Base-by-base conservation (phyloP, 1,139 yeast genomes). In the Candida sp. region DNA sequence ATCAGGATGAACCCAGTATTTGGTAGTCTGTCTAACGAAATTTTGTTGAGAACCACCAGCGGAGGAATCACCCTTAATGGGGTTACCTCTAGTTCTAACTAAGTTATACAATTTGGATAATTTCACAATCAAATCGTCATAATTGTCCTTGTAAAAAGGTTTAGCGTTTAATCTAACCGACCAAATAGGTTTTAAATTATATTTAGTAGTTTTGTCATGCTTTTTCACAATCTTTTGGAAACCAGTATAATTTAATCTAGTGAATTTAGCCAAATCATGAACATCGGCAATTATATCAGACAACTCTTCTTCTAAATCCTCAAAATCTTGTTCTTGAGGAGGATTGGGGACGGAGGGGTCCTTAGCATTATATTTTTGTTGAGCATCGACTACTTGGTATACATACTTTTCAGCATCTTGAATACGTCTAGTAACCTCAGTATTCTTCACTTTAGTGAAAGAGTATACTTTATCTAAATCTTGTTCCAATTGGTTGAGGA, bases 1-100 rank as follows among this genome's bases (percentile, higher is more conserved):
- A 67, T 93, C 99, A 7, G 97, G 97, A 62, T 93, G 99, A 27
- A 93, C 98, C 99, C 99, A 93, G 69, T 93, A 93, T 61, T 93
- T 93, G 19, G 99, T 93, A 19, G 99, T 93, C 68, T 93, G 99
- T 66, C 99, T 84, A 40, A 93, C 98, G 58, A 93, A 93, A 71
- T 93, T 95, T 65, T 95, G 99, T 73, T 91, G 98, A 36, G 87
- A 78, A 37, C 99, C 99, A 58, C 99, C 99, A 19, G 99, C 97
- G 4, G 97, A 64, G 1, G 96, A 82, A 66, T 93, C 99, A 50
- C 98, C 98, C 57, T 81, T 78, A 37, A 89, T 87, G 21, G 99
- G 98, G 58, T 89, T 87, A 54, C 99, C 99, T 55, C 96, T 80
- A 1, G 97, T 93, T 63, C 99, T 81, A 22, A 93, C 98, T 53